A percentile compares a stretch with the other conserved stretches of the same genome.
These are phyloP conservation scores for Fusarium albosuccineum DNA, from an alignment of 2,329 filamentous ascomycete genomes.

Conservation along the genomic window DNA sequence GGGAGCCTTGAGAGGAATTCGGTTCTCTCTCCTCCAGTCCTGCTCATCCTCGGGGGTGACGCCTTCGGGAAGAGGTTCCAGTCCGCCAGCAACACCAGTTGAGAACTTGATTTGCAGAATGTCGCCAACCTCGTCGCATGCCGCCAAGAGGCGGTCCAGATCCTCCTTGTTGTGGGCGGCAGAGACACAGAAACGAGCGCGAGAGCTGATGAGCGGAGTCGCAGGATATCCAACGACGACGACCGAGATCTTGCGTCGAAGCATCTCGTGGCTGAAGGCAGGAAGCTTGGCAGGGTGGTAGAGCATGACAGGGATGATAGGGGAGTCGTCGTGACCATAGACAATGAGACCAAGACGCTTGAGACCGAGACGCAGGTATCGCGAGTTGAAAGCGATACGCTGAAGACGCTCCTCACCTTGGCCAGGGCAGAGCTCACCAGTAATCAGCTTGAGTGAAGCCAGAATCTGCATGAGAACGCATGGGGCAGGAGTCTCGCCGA, in stretches of 20 bases:
- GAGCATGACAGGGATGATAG: slow-evolving; percentile 92
- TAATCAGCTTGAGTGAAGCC: slow-evolving; percentile 87
- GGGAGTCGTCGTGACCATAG: slow-evolving; percentile 97
- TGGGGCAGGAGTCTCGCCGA: slow-evolving; percentile 88
- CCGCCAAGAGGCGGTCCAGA: slow-evolving; percentile 86
- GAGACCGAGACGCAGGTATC: slow-evolving; percentile 95
- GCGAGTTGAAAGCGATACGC: slow-evolving; percentile 96
- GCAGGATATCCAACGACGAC: slow-evolving; percentile 98
- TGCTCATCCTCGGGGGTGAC: slow-evolving; percentile 79
- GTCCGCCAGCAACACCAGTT: slow-evolving; percentile 92
- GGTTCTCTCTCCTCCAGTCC: slow-evolving; percentile 72
- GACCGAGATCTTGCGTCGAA: slow-evolving; percentile 96
- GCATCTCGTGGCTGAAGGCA: slow-evolving; percentile 98
- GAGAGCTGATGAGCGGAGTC: slow-evolving; percentile 93
- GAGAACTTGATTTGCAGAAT: slow-evolving; percentile 96
- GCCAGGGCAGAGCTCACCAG: slow-evolving; percentile 86
- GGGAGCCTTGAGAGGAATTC: slow-evolving; percentile 79
- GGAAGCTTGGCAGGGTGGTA: slow-evolving; percentile 99
- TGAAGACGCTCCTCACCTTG: slow-evolving; percentile 97
- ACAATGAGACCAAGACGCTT: slow-evolving; percentile 98
- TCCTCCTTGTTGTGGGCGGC: slow-evolving; percentile 99
- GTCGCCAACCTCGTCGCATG: slow-evolving; percentile 93
- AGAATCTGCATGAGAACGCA: slow-evolving; percentile 93
- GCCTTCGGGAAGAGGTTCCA: slow-evolving; percentile 79
- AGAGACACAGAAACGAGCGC: slow-evolving; percentile 95